Evolutionary conservation across 2,329 filamentous ascomycete species (phyloP).

Genomic region (Fonsecaea monophora): DNA sequence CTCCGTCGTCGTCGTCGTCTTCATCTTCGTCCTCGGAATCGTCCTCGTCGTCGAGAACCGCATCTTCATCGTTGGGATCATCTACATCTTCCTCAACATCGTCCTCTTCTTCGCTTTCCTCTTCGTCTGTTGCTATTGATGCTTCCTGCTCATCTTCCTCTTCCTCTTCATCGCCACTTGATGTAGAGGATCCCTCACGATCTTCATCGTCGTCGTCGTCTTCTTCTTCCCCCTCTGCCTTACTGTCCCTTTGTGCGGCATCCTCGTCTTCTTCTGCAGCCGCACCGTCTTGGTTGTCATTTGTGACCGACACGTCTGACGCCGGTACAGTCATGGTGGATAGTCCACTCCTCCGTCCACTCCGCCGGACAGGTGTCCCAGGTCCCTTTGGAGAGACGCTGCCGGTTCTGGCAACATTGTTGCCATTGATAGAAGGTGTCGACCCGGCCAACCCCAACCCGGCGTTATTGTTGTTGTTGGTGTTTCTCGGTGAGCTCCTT

Average conservation of each 20-base stretch:
- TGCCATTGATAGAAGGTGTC: conserved; percentile 26
- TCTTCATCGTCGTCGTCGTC: conserved; percentile 36
- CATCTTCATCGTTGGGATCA: conserved; percentile 28
- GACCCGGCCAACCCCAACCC: not conserved
- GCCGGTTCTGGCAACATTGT: conserved; percentile 15
- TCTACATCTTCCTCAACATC: conserved; percentile 23
- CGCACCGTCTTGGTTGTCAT: conserved; percentile 10
- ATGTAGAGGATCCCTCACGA: conserved; percentile 7
- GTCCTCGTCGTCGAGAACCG: conserved; percentile 26
- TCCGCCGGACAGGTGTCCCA: conserved; percentile 36
- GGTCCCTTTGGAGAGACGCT: conserved; percentile 25
- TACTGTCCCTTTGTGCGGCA: conserved; percentile 28
- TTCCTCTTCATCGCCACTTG: conserved; percentile 27
- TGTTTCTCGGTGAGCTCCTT: conserved; percentile 37
- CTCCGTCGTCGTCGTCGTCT: conserved; percentile 26
- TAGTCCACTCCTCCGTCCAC: conserved; percentile 35
- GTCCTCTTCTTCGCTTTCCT: conserved; percentile 19
- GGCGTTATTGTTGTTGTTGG: conserved; percentile 5
- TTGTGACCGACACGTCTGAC: conserved; percentile 17
- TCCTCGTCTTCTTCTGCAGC: conserved; percentile 18
- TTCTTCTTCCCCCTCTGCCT: conserved; percentile 23
- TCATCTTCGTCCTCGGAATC: conserved; percentile 23
- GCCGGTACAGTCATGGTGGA: conserved; percentile 27
- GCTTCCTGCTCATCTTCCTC: conserved; percentile 21
- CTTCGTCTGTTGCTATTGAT: conserved; percentile 6